Conservation (phyloP, 2,329 filamentous ascomycete species). For the Aspergillus puulaauensis region DNA sequence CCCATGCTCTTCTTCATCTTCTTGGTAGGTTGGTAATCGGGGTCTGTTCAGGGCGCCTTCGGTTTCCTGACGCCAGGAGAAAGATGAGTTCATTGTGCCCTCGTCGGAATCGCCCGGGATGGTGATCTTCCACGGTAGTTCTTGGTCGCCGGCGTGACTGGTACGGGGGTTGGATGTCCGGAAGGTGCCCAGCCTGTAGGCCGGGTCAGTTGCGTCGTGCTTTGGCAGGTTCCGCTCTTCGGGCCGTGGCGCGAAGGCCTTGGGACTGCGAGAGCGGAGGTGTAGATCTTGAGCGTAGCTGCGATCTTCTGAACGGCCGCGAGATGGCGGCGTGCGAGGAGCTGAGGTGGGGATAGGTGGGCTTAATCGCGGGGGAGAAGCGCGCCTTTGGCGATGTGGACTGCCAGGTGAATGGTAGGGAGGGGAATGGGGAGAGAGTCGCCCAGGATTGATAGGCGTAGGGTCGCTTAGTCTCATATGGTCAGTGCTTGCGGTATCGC, state of each 20-base stretch:
- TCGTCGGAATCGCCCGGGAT: slow-evolving; percentile 29
- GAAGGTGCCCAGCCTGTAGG: slow-evolving; percentile 35
- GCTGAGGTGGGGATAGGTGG: slow-evolving; percentile 9
- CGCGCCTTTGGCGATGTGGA: slow-evolving; percentile 2
- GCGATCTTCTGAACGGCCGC: slow-evolving; percentile 18
- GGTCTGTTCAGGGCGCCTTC: slow-evolving; percentile 5
- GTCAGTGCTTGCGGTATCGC: background rate
- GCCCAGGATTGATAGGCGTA: slow-evolving; percentile 2
- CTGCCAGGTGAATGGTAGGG: slow-evolving; percentile 5
- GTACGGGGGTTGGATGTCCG: slow-evolving; percentile 29
- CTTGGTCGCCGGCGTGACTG: slow-evolving; percentile 35
- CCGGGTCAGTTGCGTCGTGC: slow-evolving; percentile 24
- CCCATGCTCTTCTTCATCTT: slow-evolving; percentile 13
- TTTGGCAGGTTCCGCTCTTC: slow-evolving; percentile 23
- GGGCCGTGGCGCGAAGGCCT: slow-evolving; percentile 24
- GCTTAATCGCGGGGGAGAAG: slow-evolving; percentile 3
- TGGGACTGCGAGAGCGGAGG: slow-evolving; percentile 38
- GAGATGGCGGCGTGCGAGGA: slow-evolving; percentile 15
- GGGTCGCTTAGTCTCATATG: slow-evolving; percentile 5
- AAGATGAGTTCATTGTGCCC: background rate
- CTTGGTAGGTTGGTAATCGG: slow-evolving; percentile 18
- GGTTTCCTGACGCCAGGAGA: slow-evolving; percentile 12
- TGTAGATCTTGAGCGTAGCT: slow-evolving; percentile 34
- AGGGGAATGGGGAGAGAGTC: slow-evolving; percentile 14
- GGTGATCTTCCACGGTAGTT: slow-evolving; percentile 36